These are phyloP conservation scores for Candolleomyces eurysporus DNA, from an alignment of 768 basidiomycete species.

Conservation along the genomic window DNA sequence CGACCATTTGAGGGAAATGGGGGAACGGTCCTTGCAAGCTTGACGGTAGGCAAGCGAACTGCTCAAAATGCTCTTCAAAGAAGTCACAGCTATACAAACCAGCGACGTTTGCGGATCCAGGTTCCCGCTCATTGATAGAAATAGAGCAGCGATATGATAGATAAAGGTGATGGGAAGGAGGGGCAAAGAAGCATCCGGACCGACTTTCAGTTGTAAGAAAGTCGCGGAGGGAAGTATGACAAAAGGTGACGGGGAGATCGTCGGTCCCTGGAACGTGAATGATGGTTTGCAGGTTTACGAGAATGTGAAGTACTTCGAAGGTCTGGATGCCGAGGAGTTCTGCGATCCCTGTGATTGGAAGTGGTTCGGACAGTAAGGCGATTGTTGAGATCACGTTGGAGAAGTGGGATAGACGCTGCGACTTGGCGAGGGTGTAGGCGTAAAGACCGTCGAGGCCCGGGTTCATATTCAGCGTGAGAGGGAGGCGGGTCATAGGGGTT, in stretches of 20 bases:
- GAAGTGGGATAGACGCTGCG: background rate
- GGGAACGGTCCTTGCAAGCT: too few relatives aligned
- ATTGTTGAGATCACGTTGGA: background rate
- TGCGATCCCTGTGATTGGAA: background rate
- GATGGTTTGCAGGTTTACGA: background rate
- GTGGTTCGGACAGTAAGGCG: background rate
- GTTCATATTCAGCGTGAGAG: background rate
- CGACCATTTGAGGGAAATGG: too few relatives aligned
- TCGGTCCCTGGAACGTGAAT: background rate
- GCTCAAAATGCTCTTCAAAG: too few relatives aligned
- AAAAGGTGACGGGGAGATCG: background rate
- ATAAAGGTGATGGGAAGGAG: background rate
- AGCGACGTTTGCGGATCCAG: too few relatives aligned
- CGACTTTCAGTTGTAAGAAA: background rate
- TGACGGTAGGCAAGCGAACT: too few relatives aligned
- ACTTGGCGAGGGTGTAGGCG: background rate
- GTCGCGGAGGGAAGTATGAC: background rate
- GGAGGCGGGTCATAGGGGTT: background rate
- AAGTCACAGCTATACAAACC: too few relatives aligned
- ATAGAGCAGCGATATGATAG: too few relatives aligned
- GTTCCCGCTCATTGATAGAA: too few relatives aligned
- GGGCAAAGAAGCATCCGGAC: background rate
- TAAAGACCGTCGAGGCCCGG: conserved; percentile 1
- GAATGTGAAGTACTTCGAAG: background rate
- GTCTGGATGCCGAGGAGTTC: background rate